Conservation (phyloP, 2,329 filamentous ascomycete genomes). For the Tolypocladium amazonense region DNA sequence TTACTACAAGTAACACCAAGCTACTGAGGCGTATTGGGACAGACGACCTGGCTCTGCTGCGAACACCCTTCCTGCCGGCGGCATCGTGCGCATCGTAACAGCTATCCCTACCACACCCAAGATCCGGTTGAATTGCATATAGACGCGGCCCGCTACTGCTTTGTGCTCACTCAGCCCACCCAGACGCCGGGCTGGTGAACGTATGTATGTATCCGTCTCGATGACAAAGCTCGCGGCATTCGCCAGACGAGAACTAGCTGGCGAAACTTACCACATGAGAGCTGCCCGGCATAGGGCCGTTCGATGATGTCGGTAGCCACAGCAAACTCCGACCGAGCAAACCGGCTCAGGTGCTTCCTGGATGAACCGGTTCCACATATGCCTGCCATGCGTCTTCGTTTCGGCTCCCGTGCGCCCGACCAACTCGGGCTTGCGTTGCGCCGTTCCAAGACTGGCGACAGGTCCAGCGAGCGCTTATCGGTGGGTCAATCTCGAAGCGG, state of each 20-base stretch:
- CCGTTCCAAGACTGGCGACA: not conserved
- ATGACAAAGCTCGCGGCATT: conserved; percentile 6
- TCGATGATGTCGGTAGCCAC: not conserved
- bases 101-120: conserved; percentile 1
- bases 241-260: not conserved
- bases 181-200: not conserved
- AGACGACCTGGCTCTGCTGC: conserved; percentile 2
- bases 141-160: not conserved
- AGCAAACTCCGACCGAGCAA: not conserved
- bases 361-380: not conserved
- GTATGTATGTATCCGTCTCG: conserved; percentile 1
- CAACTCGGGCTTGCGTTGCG: not conserved
- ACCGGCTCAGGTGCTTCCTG: not conserved
- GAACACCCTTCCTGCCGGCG: conserved; percentile 6
- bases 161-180: not conserved
- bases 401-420: not conserved
- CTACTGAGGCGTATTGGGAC: not conserved
- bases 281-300: not conserved
- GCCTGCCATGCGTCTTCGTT: not conserved
- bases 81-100: conserved; percentile 1
- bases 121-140: conserved; percentile 1
- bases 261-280: not conserved
- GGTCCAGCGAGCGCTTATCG: not conserved
- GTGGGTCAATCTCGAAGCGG: not conserved
- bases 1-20: not conserved